Evolutionary conservation across 371 early-diverging fungal species (phyloP).

Genomic region (Mortierella sp.): DNA sequence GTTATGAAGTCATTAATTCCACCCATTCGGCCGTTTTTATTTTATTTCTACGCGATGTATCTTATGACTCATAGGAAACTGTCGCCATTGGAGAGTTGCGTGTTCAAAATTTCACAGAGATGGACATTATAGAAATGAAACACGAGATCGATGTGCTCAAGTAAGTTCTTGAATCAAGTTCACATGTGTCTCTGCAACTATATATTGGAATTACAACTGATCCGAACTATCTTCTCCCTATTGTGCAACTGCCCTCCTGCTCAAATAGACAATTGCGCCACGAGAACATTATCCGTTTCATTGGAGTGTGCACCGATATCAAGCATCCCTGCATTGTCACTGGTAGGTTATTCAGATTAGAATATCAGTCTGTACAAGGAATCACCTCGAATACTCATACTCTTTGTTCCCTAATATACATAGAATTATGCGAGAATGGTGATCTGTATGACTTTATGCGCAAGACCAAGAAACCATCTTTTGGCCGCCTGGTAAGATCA

Average conservation of each 20-base stretch:
- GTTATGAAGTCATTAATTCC: too few relatives aligned
- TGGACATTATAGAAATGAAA: constrained; percentile 79
- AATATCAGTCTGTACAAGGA: background rate
- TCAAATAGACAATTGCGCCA: constrained; percentile 74
- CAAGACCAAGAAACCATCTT: constrained; percentile 70
- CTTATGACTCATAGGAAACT: constrained; percentile 58
- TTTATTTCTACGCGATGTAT: background rate
- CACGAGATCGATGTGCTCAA: constrained; percentile 84
- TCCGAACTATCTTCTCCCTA: background rate
- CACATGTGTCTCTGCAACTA: too few relatives aligned
- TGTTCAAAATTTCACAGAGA: constrained; percentile 73
- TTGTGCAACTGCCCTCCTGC: background rate
- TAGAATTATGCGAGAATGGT: constrained; percentile 79
- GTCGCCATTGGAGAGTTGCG: constrained; percentile 83
- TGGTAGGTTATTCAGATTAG: constrained; percentile 12
- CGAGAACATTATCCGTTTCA: constrained; percentile 82
- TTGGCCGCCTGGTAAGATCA: constrained; percentile 63
- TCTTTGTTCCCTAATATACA: background rate
- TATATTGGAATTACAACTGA: too few relatives aligned
- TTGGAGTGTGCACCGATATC: constrained; percentile 78
- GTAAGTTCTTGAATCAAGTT: constrained; percentile 53
- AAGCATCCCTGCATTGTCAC: constrained; percentile 81
- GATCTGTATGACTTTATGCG: constrained; percentile 84
- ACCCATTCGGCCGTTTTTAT: background rate
- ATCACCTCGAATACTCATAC: background rate